phyloP scores from a whole-genome alignment of 1,284 basidiomycete species.

The Boletus sp. region DNA sequence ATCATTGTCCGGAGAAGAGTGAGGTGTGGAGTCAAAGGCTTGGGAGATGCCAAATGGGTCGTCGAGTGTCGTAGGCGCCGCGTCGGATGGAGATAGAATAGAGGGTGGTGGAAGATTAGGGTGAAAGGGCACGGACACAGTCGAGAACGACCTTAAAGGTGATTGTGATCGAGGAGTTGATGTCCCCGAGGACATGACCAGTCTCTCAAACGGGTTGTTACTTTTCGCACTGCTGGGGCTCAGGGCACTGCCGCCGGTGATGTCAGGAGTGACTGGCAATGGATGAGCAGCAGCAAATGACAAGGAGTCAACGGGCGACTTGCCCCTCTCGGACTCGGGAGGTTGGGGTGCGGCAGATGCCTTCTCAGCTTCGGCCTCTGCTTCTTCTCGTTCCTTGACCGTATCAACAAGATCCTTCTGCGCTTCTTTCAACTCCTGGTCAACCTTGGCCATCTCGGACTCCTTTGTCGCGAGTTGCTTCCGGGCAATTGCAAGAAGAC shows the following conservation, averaged over 20 bases:
- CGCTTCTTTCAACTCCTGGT: conserved; percentile 70
- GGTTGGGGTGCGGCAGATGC: conserved; percentile 1
- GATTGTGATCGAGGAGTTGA: conserved; percentile 52
- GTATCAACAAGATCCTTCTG: conserved; percentile 49
- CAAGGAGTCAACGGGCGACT: conserved; percentile 44
- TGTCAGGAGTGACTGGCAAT: conserved; percentile 65
- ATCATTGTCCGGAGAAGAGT: conserved; percentile 25
- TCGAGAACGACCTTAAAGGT: conserved; percentile 51
- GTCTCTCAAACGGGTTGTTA: conserved; percentile 91
- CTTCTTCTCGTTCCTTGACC: conserved; percentile 55
- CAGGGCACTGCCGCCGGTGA: conserved; percentile 33
- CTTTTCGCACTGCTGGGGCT: conserved; percentile 55
- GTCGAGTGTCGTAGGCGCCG: conserved; percentile 25
- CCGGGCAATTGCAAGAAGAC: conserved; percentile 88
- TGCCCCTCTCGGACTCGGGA: conserved; percentile 18
- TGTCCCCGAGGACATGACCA: conserved; percentile 47
- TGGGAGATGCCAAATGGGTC: conserved; percentile 63
- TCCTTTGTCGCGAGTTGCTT: conserved; percentile 92
- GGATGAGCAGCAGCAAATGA: conserved; percentile 62
- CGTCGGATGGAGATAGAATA: conserved; percentile 18
- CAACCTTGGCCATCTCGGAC: conserved; percentile 64
- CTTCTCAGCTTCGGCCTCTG: conserved; percentile 49
- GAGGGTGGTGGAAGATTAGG: conserved; percentile 30
- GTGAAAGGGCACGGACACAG: conserved; percentile 34
- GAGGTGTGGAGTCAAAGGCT: conserved; percentile 33